phyloP scores from a whole-genome alignment of 768 basidiomycete species.

The Pulveroboletus sp. region DNA sequence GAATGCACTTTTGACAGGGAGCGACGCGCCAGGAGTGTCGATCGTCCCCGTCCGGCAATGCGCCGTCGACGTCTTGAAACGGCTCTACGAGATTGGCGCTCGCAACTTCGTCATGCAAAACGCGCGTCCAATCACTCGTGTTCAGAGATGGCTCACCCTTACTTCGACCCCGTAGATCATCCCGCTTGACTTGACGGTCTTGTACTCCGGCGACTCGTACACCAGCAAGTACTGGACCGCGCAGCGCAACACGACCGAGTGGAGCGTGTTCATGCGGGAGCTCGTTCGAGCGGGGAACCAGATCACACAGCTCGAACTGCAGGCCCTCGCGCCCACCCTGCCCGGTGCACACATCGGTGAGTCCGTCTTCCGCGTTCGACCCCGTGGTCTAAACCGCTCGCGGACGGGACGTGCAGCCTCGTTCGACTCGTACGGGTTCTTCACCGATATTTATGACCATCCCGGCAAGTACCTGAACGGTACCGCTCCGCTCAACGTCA shows the following conservation, averaged over 20 bases:
- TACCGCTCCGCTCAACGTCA: slow-evolving; percentile 57
- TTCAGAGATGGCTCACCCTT: too few relatives aligned
- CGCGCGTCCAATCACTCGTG: slow-evolving; percentile 38
- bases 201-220: slow-evolving; percentile 48
- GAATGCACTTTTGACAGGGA: slow-evolving; percentile 50
- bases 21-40: slow-evolving; percentile 42
- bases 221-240: slow-evolving; percentile 49
- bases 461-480: slow-evolving; percentile 58
- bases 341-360: slow-evolving; percentile 56
- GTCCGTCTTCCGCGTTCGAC: too few relatives aligned
- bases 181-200: slow-evolving; percentile 46
- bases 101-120: slow-evolving; percentile 70
- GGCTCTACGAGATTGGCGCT: slow-evolving; percentile 53
- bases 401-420: slow-evolving; percentile 35
- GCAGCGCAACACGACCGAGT: slow-evolving; percentile 51
- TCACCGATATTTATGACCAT: slow-evolving; percentile 52
- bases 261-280: slow-evolving; percentile 54
- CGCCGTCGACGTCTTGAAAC: slow-evolving; percentile 56
- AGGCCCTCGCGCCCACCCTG: slow-evolving; percentile 45
- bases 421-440: slow-evolving; percentile 60
- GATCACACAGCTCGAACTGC: slow-evolving; percentile 48
- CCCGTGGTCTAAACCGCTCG: background rate
- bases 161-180: slow-evolving; percentile 41
- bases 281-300: slow-evolving; percentile 49
- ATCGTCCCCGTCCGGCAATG: slow-evolving; percentile 56